Conservation (phyloP, 2,329 filamentous ascomycete genomes). For the Ceratocystis papillata region DNA sequence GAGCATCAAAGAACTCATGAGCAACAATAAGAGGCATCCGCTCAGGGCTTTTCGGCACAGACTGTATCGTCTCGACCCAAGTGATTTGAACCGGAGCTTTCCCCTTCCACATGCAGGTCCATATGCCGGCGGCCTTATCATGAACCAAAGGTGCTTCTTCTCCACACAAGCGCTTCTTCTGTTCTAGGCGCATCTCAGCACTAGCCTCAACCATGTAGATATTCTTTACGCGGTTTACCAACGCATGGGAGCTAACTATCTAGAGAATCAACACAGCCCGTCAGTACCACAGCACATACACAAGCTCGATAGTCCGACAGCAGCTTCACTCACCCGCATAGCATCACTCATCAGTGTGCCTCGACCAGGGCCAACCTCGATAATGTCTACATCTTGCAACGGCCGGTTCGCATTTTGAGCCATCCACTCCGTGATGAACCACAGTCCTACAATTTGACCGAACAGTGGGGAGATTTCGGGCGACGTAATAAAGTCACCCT, state of each 20-base stretch:
- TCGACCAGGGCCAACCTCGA: constrained; percentile 87
- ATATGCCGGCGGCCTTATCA: constrained; percentile 12
- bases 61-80: constrained; percentile 82
- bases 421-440: constrained; percentile 95
- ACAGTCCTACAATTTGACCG: constrained; percentile 85
- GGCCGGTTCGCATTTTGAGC: constrained; percentile 54
- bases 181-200: constrained; percentile 60
- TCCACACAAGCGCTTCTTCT: constrained; percentile 74
- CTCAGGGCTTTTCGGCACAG: constrained; percentile 57
- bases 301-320: neutral
- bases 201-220: constrained; percentile 96
- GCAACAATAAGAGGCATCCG: constrained; percentile 80
- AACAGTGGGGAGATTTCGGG: constrained; percentile 97
- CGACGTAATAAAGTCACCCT: constrained; percentile 92
- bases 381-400: constrained; percentile 63
- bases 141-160: constrained; percentile 51
- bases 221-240: constrained; percentile 66
- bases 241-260: constrained; percentile 76
- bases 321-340: constrained; percentile 53
- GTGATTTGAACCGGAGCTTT: constrained; percentile 56
- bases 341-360: constrained; percentile 97
- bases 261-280: constrained; percentile 31
- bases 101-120: constrained; percentile 4
- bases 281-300: neutral
- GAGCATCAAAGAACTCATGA: constrained; percentile 96